These are phyloP conservation scores for Fusarium illudens DNA, from an alignment of 2,329 filamentous ascomycete genomes.

Conservation along the genomic window DNA sequence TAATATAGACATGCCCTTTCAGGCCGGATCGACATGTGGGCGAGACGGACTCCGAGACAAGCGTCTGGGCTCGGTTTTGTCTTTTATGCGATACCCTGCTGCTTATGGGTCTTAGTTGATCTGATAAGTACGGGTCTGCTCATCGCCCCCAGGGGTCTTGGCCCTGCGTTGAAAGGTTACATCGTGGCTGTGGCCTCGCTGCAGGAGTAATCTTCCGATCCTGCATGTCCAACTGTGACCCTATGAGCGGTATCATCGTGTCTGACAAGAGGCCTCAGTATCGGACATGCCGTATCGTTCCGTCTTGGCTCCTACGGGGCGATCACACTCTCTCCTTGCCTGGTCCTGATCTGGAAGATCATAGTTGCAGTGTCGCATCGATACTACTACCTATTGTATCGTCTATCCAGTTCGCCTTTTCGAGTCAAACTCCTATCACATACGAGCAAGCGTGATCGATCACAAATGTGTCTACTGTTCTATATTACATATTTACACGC, in stretches of 20 bases:
- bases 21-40: background rate
- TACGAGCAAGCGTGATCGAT: slow-evolving; percentile 9
- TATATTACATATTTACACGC: slow-evolving; percentile 38
- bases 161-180: slow-evolving; percentile 23
- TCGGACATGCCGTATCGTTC: background rate
- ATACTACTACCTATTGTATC: too few relatives aligned
- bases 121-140: slow-evolving; percentile 6
- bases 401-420: slow-evolving; percentile 24
- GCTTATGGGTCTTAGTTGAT: slow-evolving; percentile 13
- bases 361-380: slow-evolving; percentile 9
- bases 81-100: slow-evolving; percentile 2
- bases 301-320: background rate
- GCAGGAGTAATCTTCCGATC: slow-evolving; percentile 14
- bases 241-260: background rate
- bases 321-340: background rate
- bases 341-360: slow-evolving; percentile 10
- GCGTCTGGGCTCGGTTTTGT: slow-evolving; percentile 23
- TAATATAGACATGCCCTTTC: slow-evolving; percentile 6
- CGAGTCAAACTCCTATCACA: slow-evolving; percentile 19
- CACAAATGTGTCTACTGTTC: slow-evolving; percentile 26
- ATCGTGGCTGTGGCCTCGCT: slow-evolving; percentile 19
- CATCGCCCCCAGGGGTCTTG: slow-evolving; percentile 10
- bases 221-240: background rate
- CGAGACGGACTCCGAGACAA: background rate
- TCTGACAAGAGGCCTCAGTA: background rate